phyloP scores from a whole-genome alignment of 306 rosid genomes.

The Cicer pinnatifidum region DNA sequence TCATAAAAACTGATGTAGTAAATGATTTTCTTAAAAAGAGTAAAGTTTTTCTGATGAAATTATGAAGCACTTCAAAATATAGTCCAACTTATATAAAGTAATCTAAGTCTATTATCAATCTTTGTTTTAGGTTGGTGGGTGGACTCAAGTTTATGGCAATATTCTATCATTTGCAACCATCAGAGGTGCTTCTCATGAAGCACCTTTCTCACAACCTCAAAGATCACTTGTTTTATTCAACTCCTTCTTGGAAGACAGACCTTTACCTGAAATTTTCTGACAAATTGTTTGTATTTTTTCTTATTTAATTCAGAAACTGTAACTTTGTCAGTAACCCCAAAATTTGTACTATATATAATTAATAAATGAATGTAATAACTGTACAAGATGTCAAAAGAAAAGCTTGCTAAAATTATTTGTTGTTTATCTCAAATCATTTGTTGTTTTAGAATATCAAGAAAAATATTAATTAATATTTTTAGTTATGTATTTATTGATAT shows the following conservation, averaged over 20 bases:
- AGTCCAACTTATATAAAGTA: slow-evolving; percentile 19
- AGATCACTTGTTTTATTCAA: slow-evolving; percentile 82
- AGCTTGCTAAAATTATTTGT: background rate
- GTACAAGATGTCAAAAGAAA: background rate
- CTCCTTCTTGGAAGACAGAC: slow-evolving; percentile 68
- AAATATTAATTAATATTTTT: too few relatives aligned
- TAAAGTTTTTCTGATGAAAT: background rate
- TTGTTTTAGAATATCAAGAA: too few relatives aligned
- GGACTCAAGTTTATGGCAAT: slow-evolving; percentile 94
- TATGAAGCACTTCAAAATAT: background rate
- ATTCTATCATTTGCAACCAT: slow-evolving; percentile 45
- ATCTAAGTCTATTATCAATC: slow-evolving; percentile 13
- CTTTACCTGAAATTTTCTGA: slow-evolving; percentile 72
- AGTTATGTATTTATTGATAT: too few relatives aligned
- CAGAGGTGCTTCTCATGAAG: slow-evolving; percentile 96
- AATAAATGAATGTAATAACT: background rate
- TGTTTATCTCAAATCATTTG: too few relatives aligned
- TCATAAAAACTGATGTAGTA: background rate
- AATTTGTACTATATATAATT: background rate
- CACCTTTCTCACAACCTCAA: slow-evolving; percentile 95
- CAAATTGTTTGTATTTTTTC: background rate
- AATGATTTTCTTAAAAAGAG: too few relatives aligned
- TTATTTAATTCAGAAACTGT: background rate
- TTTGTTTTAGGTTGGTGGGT: slow-evolving; percentile 81
- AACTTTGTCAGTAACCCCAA: background rate